Base-by-base conservation (phyloP, 176 grass and related monocot genomes). In the Oryza brachyantha region DNA sequence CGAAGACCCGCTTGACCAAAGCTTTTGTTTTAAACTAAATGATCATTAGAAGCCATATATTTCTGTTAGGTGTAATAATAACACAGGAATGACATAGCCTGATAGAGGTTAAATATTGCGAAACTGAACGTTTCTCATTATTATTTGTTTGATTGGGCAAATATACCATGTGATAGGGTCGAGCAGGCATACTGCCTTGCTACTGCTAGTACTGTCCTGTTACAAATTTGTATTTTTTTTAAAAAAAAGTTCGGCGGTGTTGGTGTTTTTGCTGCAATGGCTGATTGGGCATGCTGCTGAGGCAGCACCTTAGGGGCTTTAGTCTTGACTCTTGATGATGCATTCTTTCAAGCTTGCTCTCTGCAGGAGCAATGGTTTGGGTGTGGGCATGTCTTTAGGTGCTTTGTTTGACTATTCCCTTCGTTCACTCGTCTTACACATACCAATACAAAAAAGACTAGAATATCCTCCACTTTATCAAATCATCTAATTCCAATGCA, bases 261-360 rank as follows among this genome's bases (percentile, higher is more conserved):
- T 10, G 5, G 1, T 60, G 5, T 67, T 78, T 62, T 73, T 67
- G 48, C 41, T 79, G 62, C 78, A 54, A 64, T 68, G 42, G 50
- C 31, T 84, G 55, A 71, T 43, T 71, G 19, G 55, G 55, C 26
- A 69, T 64, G 41, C 28, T 81, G 42, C 52, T 68, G n/a, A 65
- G 31, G 42, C 58, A 65, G 70, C n/a, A 66, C 29, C n/a, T 65
- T 13, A 13, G 26, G 8, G 10, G 39, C 42, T 19, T 50, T 70
- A 60, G 17, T 52, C 48, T 52, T 52, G 38, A 45, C n/a, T 24
- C 64, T 16, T 62, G 54, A 43, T 43, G 61, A 31, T 62, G 68
- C 37, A 17, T 48, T 73, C 27, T 64, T 82, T 59, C 69, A 64
- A 64, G 76, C 14, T 65, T 75, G 55, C 58, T 74, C 7, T 71